Conservation (phyloP, 2,329 filamentous ascomycete species). For the Trichophyton mentagrophytes region DNA sequence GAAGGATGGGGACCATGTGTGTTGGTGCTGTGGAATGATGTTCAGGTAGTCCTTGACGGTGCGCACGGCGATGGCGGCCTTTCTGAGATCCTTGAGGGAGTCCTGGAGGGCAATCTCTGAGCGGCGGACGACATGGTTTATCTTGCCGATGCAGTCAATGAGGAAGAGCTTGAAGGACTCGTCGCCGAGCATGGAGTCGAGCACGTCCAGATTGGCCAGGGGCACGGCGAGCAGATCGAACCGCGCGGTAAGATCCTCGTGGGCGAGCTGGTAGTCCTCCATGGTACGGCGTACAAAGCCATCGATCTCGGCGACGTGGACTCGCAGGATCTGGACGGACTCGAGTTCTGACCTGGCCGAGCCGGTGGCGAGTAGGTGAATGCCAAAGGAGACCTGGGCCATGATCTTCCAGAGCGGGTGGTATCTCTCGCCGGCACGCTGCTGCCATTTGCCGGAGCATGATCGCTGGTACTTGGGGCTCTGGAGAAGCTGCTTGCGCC, state of each 20-base stretch:
- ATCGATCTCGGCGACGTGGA: constrained; percentile 88
- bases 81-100: constrained; percentile 62
- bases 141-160: constrained; percentile 75
- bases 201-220: constrained; percentile 67
- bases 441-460: constrained; percentile 63
- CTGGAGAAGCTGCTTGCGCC: constrained; percentile 56
- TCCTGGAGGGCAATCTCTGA: constrained; percentile 66
- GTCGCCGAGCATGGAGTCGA: constrained; percentile 80
- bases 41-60: constrained; percentile 67
- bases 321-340: constrained; percentile 77
- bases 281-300: constrained; percentile 75
- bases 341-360: constrained; percentile 81
- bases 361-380: constrained; percentile 72
- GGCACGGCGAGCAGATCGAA: constrained; percentile 70
- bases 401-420: constrained; percentile 85
- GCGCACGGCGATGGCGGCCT: constrained; percentile 62
- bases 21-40: background rate
- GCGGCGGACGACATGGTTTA: constrained; percentile 75
- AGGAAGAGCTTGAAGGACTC: constrained; percentile 70
- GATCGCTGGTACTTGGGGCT: constrained; percentile 55
- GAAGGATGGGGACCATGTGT: background rate
- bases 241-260: constrained; percentile 65
- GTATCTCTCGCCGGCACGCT: constrained; percentile 59
- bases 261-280: constrained; percentile 70
- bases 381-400: constrained; percentile 84